These are phyloP conservation scores for Aspergillus sclerotioniger DNA, from an alignment of 495 filamentous ascomycete genomes.

Conservation along the genomic window DNA sequence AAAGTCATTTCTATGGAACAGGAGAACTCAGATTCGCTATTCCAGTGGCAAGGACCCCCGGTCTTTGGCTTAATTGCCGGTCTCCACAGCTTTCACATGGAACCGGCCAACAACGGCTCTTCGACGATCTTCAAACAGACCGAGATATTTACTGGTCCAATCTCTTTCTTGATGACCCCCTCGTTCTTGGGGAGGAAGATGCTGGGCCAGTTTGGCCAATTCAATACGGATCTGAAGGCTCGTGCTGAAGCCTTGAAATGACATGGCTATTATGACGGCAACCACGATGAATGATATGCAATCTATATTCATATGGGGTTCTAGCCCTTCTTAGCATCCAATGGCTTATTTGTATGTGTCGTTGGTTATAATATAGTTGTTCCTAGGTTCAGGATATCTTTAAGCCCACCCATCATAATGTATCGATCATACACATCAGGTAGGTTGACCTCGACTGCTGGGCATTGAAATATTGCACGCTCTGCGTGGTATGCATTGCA, in stretches of 20 bases:
- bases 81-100: conserved; percentile 1
- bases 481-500: too few species aligned
- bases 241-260: background rate
- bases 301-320: too few species aligned
- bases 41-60: conserved; percentile 1
- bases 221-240: background rate
- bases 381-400: too few species aligned
- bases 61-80: background rate
- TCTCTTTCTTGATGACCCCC: background rate
- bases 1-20: background rate
- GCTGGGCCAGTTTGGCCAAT: background rate
- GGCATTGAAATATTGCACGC: too few species aligned
- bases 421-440: too few species aligned
- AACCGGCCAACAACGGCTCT: background rate
- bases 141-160: background rate
- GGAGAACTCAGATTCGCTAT: background rate
- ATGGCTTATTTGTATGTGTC: background rate
- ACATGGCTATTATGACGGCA: background rate
- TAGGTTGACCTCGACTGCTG: too few species aligned
- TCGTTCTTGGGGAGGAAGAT: background rate
- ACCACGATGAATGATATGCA: too few species aligned
- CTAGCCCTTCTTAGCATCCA: background rate
- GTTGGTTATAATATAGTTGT: too few species aligned
- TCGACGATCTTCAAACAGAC: background rate
- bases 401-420: too few species aligned